Evolutionary conservation across 2,329 filamentous ascomycete genomes (phyloP), one percentile per base, ranked within the genome.

Genomic region (Eutypella sp.): DNA sequence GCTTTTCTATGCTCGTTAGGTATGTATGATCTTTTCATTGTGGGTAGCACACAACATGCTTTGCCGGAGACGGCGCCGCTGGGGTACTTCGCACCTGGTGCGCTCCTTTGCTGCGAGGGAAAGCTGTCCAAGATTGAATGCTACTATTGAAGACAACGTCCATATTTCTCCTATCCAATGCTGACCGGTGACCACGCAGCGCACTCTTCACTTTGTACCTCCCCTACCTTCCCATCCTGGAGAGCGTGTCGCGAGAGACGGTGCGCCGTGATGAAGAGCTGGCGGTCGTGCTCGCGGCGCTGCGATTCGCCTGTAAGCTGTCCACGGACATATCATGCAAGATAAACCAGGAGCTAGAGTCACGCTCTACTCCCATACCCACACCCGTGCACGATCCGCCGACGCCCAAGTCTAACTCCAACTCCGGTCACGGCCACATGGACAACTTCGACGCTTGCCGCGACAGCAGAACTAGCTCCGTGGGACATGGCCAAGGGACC

Each of bases 281-380:
- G 22, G 36, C 39, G 7, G 57, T 57, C 5, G 62, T 61, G 7
- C 42, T 64, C 0, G 56, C 57, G 19, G 62, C 62, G 16, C 49
- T 65, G 2, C 57, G 58, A 10, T 64, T 65, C 45, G 62, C 61
- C 3, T 61, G 58, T 50, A 53, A 60, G 48, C 58, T 65, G 54
- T 65, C 62, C 16, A 61, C 57, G 8, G 62, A 65, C 46, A 62
- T 65, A 24, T 59, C 57, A 13, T 65, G 62, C 42, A 63, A 61
- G 47, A 50, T 64, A 7, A 64, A 63, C 50, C 46, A 47, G 1
- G 52, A 58, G 22, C 57, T 56, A 45, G 50, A 46, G 27, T 18
- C 46, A 18, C 40, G 47, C 13, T n/a, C 29, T 29, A n/a, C 29
- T 33, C 13, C 29, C 29, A 7, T 13, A 7, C 25, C 25, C 25